Base-by-base conservation (phyloP, 208 protist genomes). In the Crithidia sp. region DNA sequence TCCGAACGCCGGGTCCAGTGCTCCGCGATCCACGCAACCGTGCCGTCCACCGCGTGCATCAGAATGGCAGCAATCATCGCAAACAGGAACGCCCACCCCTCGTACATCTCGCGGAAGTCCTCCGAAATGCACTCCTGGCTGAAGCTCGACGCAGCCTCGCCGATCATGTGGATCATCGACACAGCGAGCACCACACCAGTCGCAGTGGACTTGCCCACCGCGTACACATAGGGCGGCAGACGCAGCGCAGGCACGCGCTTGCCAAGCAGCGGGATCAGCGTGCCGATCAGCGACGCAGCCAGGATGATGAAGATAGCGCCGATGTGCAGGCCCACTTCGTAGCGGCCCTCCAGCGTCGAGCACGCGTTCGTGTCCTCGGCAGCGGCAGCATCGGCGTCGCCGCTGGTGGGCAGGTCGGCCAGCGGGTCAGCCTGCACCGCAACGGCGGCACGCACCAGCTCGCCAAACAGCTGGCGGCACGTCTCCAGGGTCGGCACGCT, bases 251-350 rank as follows among this genome's bases (percentile, higher is more conserved):
- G 79, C 39, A 88, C 59, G 61, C 73, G 79, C 67, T 84, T 88
- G 13, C 85, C 85, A 49, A 86, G 14, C 45, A 92, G 70, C 16
- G 87, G 87, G 36, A 92, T 66, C 44, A 83, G 14, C 28, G 81
- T 85, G 8, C 87, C 87, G n/a, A 90, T 7, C 14, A 80, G 49
- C 14, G 87, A 92, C 66, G 82, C 77, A 2, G 47, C 72, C 2
- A 94, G 74, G n/a, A 94, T 65, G 47, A 94, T 75, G 73, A 94
- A 90, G 36, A 94, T 79, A 9, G 86, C 86, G 13, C 63, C 77
- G 37, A 94, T 68, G 74, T 94, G 89, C 61, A 91, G 52, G 13
- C 79, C 74, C 47, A 83, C 61, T 37, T 76, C 82, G 67, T 88
- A 92, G 12, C 36, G 40, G 12, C 83, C 84, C 6, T 81, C 49